Evolutionary conservation across 805 yeast species (phyloP).

Genomic region (Clavispora asparagi): DNA sequence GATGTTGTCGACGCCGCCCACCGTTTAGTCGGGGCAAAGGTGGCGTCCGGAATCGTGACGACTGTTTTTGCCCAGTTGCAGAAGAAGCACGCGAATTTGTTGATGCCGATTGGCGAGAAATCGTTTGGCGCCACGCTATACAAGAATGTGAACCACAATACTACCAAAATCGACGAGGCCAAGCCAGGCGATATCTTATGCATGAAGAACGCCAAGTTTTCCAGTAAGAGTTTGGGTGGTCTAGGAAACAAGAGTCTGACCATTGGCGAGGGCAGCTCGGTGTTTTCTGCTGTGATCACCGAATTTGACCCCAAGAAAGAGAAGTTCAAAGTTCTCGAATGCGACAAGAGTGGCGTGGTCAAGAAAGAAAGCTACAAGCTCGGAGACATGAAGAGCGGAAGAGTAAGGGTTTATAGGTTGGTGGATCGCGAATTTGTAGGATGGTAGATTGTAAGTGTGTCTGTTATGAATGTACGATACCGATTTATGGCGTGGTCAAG

Average conservation of each 20-base stretch:
- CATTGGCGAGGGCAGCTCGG: slow-evolving; percentile 48
- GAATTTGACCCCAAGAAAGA: slow-evolving; percentile 72
- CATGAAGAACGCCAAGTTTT: slow-evolving; percentile 69
- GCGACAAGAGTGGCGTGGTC: slow-evolving; percentile 45
- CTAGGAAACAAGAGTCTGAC: slow-evolving; percentile 33
- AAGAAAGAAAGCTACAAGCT: slow-evolving; percentile 60
- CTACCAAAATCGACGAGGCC: slow-evolving; percentile 55
- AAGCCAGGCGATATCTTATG: slow-evolving; percentile 83
- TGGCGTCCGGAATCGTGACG: slow-evolving; percentile 24
- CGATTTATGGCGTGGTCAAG: background rate
- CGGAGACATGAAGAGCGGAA: slow-evolving; percentile 72
- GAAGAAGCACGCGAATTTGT: slow-evolving; percentile 15
- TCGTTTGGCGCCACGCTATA: slow-evolving; percentile 73
- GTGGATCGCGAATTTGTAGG: slow-evolving; percentile 69
- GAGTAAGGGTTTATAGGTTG: slow-evolving; percentile 71
- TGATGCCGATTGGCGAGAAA: slow-evolving; percentile 59
- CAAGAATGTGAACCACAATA: slow-evolving; percentile 39
- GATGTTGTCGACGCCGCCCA: slow-evolving; percentile 36
- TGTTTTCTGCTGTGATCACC: slow-evolving; percentile 51
- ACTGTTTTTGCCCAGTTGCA: slow-evolving; percentile 17
- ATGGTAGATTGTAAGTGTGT: slow-evolving; percentile 43
- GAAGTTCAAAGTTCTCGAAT: slow-evolving; percentile 65
- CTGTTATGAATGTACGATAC: background rate
- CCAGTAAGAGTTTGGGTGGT: slow-evolving; percentile 45
- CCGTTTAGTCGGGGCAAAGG: slow-evolving; percentile 27